phyloP scores from a whole-genome alignment of 1,284 basidiomycete genomes.

The Agaricales sp. region DNA sequence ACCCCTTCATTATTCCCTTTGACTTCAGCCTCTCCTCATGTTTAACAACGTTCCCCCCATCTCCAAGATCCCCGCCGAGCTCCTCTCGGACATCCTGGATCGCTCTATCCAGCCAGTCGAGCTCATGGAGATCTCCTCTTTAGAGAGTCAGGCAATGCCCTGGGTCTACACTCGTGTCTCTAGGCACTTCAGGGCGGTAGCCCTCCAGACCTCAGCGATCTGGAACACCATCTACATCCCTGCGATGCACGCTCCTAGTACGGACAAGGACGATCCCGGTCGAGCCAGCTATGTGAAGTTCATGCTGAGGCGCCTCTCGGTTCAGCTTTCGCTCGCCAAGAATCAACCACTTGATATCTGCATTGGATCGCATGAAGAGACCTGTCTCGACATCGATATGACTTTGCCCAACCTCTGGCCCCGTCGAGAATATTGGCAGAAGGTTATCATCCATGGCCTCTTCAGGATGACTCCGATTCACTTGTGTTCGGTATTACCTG shows the following conservation, averaged over 20 bases:
- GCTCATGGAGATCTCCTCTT: background rate
- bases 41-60: no score
- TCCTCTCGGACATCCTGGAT: background rate
- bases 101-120: background rate
- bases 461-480: background rate
- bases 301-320: background rate
- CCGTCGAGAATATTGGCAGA: background rate
- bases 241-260: background rate
- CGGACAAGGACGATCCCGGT: background rate
- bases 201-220: background rate
- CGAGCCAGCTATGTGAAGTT: background rate
- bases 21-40: no score
- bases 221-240: background rate
- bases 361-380: background rate
- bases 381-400: background rate
- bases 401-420: background rate
- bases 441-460: background rate
- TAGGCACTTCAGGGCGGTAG: background rate
- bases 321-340: background rate
- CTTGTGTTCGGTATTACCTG: background rate
- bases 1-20: no score
- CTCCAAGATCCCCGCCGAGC: background rate
- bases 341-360: background rate
- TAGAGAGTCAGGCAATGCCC: background rate
- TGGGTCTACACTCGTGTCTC: background rate